These are phyloP conservation scores for Alternaria sp. DNA, from an alignment of 2,329 filamentous ascomycete species.

Conservation along the genomic window DNA sequence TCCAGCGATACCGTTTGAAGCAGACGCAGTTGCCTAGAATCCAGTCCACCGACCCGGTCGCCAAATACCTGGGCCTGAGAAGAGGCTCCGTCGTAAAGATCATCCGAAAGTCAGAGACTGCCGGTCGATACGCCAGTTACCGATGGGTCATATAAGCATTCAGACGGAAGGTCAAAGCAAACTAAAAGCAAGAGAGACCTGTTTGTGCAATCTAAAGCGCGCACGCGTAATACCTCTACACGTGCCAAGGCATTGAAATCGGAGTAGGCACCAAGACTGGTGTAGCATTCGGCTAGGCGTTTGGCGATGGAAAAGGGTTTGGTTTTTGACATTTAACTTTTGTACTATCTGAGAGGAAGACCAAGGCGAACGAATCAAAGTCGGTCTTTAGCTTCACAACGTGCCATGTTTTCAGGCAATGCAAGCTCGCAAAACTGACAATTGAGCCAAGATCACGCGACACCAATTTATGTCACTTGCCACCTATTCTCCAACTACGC, in stretches of 20 bases:
- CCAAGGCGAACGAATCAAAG: background rate
- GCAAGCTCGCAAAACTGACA: background rate
- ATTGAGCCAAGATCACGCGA: background rate
- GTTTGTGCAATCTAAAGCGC: conserved; percentile 1
- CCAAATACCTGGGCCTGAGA: conserved; percentile 87
- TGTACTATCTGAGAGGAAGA: conserved; percentile 2
- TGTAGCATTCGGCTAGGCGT: conserved; percentile 43
- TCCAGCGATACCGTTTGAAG: conserved; percentile 92
- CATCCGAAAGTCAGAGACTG: conserved; percentile 93
- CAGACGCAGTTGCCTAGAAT: conserved; percentile 96
- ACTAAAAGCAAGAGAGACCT: background rate
- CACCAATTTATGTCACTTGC: background rate
- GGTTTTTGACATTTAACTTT: conserved; percentile 21
- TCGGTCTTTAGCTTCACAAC: background rate
- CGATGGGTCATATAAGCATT: conserved; percentile 65
- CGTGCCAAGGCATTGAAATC: conserved; percentile 1
- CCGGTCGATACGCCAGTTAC: conserved; percentile 96
- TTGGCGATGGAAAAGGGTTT: conserved; percentile 34
- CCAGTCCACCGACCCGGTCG: conserved; percentile 88
- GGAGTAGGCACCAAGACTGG: conserved; percentile 12
- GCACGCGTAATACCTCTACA: conserved; percentile 4
- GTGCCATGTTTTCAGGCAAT: background rate
- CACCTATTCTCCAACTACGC: background rate
- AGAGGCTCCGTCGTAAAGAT: conserved; percentile 98
- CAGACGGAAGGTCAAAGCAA: background rate